Evolutionary conservation across 768 basidiomycete genomes (phyloP).

Genomic region (Boletus subparvulus): DNA sequence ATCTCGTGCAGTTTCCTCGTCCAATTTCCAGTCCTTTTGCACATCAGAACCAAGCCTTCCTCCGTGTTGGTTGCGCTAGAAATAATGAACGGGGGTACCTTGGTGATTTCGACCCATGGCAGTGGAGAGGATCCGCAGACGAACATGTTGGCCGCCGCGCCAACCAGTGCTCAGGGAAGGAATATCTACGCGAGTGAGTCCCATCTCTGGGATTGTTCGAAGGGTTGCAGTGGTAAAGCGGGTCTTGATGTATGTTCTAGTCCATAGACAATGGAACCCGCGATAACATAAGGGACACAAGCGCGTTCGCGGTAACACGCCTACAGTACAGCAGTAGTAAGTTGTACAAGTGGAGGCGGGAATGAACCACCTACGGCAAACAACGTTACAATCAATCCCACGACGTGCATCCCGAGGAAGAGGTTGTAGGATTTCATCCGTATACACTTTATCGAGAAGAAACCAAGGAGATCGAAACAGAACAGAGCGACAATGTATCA

Average conservation of each 20-base stretch:
- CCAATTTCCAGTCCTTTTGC: conserved; percentile 67
- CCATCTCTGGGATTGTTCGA: conserved; percentile 58
- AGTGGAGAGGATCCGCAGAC: conserved; percentile 60
- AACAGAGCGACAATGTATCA: conserved; percentile 48
- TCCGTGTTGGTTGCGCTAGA: conserved; percentile 56
- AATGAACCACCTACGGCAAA: conserved; percentile 48
- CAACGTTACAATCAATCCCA: conserved; percentile 53
- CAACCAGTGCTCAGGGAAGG: conserved; percentile 66
- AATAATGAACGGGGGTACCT: conserved; percentile 82
- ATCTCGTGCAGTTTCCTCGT: conserved; percentile 56
- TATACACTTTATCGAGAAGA: conserved; percentile 59
- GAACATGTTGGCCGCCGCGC: conserved; percentile 84
- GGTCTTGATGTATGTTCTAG: conserved; percentile 65
- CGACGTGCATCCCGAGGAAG: conserved; percentile 60
- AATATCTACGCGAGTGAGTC: conserved; percentile 62
- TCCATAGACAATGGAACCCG: conserved; percentile 48
- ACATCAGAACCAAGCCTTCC: conserved; percentile 65
- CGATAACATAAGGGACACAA: conserved; percentile 55
- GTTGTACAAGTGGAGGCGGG: not conserved
- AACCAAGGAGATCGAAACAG: conserved; percentile 53
- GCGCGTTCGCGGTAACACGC: conserved; percentile 50
- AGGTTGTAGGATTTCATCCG: conserved; percentile 62
- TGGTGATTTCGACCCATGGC: conserved; percentile 60
- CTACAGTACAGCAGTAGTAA: conserved; percentile 23
- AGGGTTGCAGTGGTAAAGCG: conserved; percentile 59